These are phyloP conservation scores for Poa annua DNA, from an alignment of 176 grass and related monocot species.

Conservation along the genomic window DNA sequence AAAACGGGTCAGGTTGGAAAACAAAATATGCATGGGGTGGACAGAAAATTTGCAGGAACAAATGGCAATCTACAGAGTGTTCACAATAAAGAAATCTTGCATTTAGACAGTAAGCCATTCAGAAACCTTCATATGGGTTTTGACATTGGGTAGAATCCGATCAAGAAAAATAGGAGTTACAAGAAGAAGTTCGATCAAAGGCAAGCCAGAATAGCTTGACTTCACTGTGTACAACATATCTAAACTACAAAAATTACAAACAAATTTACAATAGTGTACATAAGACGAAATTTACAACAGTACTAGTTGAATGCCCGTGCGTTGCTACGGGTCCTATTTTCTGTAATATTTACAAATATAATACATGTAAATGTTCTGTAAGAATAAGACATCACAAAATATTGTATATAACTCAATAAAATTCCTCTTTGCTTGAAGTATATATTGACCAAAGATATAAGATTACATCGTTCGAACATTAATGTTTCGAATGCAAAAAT, in stretches of 20 bases:
- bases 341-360: too few relatives aligned
- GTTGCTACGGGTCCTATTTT: too few relatives aligned
- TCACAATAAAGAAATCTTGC: too few relatives aligned
- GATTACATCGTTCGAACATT: too few relatives aligned
- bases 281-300: slow-evolving; percentile 16
- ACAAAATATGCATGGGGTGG: background rate
- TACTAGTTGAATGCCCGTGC: too few relatives aligned
- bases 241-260: background rate
- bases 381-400: too few relatives aligned
- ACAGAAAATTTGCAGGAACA: background rate
- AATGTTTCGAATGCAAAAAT: too few relatives aligned
- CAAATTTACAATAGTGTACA: background rate
- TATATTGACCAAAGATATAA: too few relatives aligned
- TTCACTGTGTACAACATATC: background rate
- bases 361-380: too few relatives aligned
- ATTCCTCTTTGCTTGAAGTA: too few relatives aligned
- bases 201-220: background rate
- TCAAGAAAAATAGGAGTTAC: background rate
- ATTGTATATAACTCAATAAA: too few relatives aligned
- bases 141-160: background rate
- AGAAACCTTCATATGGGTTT: background rate
- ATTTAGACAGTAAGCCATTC: background rate
- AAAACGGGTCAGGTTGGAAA: background rate
- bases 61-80: background rate
- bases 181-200: background rate